Evolutionary conservation across 2,329 filamentous ascomycete species (phyloP).

Genomic region (Penicillium fuscoglaucum): DNA sequence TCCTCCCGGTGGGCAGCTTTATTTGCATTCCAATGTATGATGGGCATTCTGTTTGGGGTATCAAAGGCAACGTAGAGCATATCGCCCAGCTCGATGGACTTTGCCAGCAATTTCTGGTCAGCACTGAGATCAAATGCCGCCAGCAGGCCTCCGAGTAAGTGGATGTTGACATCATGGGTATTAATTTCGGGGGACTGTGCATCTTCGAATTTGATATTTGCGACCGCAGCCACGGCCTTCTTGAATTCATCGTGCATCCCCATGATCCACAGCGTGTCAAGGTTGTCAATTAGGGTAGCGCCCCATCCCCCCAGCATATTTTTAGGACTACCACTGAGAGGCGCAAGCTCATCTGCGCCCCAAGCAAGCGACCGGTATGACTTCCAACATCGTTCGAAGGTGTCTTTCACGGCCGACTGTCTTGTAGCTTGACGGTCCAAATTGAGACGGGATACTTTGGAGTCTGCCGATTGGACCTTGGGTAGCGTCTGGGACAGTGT

Average conservation of each 20-base stretch:
- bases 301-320: constrained; percentile 87
- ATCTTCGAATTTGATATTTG: constrained; percentile 74
- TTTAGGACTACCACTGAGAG: constrained; percentile 62
- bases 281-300: constrained; percentile 75
- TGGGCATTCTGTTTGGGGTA: constrained; percentile 86
- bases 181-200: constrained; percentile 68
- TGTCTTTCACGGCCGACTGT: constrained; percentile 62
- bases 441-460: constrained; percentile 3
- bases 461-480: constrained; percentile 8
- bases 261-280: constrained; percentile 85
- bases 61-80: constrained; percentile 78
- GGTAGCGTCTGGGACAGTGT: not conserved
- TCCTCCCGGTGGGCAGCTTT: constrained; percentile 22
- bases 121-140: constrained; percentile 80
- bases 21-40: constrained; percentile 51
- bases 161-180: constrained; percentile 82
- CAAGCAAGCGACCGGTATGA: constrained; percentile 77
- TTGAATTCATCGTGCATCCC: constrained; percentile 73
- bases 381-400: constrained; percentile 73
- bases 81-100: constrained; percentile 73
- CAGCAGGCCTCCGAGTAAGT: constrained; percentile 80
- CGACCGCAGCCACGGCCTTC: constrained; percentile 66
- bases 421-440: constrained; percentile 8
- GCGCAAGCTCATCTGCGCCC: constrained; percentile 79
- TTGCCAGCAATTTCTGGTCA: constrained; percentile 69